phyloP scores from a whole-genome alignment of 345 rosid genomes.

The Excoecaria cochinchinensis region DNA sequence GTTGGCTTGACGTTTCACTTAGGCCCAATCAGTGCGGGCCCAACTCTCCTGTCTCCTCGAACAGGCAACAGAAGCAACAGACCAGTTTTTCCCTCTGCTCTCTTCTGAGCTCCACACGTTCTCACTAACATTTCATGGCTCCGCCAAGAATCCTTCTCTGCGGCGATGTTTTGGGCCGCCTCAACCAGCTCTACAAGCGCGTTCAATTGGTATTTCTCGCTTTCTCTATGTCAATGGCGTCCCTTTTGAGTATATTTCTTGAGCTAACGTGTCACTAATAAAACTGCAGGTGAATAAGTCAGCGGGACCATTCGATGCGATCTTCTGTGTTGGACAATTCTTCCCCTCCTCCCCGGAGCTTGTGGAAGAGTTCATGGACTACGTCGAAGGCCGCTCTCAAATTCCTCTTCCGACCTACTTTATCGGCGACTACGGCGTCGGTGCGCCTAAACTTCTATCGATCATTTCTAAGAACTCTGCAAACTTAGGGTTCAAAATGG shows the following conservation, averaged over 20 bases:
- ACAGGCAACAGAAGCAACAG: background rate
- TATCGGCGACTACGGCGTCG: conserved; percentile 81
- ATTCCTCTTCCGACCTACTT: conserved; percentile 84
- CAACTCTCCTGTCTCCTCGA: background rate
- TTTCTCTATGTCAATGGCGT: background rate
- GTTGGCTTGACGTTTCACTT: no score
- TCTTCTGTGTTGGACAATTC: conserved; percentile 84
- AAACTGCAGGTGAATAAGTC: conserved; percentile 65
- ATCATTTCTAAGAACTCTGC: conserved; percentile 49
- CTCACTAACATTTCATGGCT: conserved; percentile 43
- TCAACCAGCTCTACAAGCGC: conserved; percentile 83
- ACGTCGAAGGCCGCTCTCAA: conserved; percentile 57
- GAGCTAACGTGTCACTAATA: background rate
- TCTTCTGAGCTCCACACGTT: conserved; percentile 6
- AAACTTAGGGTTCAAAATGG: conserved; percentile 83
- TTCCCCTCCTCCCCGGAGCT: conserved; percentile 63
- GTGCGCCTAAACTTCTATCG: conserved; percentile 54
- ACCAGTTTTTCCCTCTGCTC: background rate
- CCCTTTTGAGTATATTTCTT: background rate
- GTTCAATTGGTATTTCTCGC: conserved; percentile 57
- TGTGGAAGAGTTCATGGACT: conserved; percentile 58
- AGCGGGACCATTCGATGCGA: conserved; percentile 78
- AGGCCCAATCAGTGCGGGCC: background rate
- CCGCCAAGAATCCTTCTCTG: conserved; percentile 72
- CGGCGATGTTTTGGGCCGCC: conserved; percentile 86